These are phyloP conservation scores for Fraxinus sp. DNA, from an alignment of 305 asterid species.

Conservation along the genomic window DNA sequence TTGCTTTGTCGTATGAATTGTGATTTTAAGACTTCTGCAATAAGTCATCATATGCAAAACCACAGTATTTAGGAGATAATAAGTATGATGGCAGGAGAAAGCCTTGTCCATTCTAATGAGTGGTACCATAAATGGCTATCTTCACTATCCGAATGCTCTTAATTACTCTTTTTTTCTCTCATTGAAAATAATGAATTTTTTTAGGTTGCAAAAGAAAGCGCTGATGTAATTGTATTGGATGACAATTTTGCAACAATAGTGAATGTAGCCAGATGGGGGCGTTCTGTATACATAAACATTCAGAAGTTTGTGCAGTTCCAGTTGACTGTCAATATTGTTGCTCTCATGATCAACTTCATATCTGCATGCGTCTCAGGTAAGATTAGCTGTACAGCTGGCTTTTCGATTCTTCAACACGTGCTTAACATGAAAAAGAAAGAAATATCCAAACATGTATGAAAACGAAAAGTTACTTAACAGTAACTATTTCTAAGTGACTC, in stretches of 20 bases:
- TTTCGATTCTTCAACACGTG: not conserved
- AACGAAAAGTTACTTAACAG: not conserved
- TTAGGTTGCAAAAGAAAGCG: conserved; percentile 98
- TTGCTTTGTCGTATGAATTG: not conserved
- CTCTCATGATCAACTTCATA: conserved; percentile 83
- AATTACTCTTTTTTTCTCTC: not conserved
- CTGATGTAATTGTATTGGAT: conserved; percentile 89
- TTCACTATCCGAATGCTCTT: not conserved
- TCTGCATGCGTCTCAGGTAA: conserved; percentile 86
- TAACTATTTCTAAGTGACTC: not conserved
- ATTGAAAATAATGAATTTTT: conserved; percentile 19
- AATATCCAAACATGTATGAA: not conserved
- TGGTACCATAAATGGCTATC: not conserved
- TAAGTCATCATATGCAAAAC: not conserved
- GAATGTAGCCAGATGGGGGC: conserved; percentile 95
- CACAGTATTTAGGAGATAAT: not conserved
- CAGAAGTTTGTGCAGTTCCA: conserved; percentile 98
- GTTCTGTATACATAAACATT: conserved; percentile 91
- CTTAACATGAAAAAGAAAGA: not conserved
- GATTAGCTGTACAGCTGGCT: not conserved
- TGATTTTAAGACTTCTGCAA: not conserved
- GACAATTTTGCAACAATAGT: conserved; percentile 95
- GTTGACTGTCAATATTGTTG: conserved; percentile 88
- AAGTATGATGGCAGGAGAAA: not conserved
- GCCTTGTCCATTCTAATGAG: not conserved